Base-by-base conservation (phyloP, 2,329 filamentous ascomycete species). In the Fusarium tanahbumbuense region DNA sequence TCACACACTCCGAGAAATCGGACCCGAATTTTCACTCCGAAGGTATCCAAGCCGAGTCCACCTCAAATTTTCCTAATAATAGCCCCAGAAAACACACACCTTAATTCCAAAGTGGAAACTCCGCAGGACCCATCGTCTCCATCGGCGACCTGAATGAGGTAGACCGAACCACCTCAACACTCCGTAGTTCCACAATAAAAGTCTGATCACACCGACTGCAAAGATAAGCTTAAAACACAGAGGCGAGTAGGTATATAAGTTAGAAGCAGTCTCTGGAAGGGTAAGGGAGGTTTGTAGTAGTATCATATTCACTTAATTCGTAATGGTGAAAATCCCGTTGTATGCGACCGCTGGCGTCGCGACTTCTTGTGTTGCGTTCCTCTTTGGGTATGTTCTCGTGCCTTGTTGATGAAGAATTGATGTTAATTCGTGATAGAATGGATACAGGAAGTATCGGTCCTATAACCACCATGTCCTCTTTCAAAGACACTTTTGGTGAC, bases 401-500 rank as follows among this genome's bases (percentile, higher is more conserved):
- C 1, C 15, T 6, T 4, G 6, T 16, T 4, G 1, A 8, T 15
- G n/a, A 47, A 58, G n/a, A 47, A 58, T 42, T 25, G 1, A 27
- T 27, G 8, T 12, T 3, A 3, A 13, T 37, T 37, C 10, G 34
- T 37, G 34, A 37, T 22, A 74, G 76, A 49, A 73, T 77, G 44
- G 79, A 81, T 41, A 81, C 87, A 1, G 86, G 87, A 12, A 85
- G 82, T 27, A 88, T 90, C 55, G 88, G 88, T 3, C 85, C 88
- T 6, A 83, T 90, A 0, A 90, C 88, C 0, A 82, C 83, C 5
- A 90, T 90, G 88, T 71, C 80, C 0, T 77, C 80, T 18, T 90
- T 88, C 74, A 79, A 78, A 12, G 59, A 77, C 4, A 81, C 81
- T 6, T 86, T 89, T 70, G 87, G 87, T 6, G 76, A 80, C 16